Conservation (phyloP, 2,329 filamentous ascomycete species). For the Chrysoporthe puriensis region DNA sequence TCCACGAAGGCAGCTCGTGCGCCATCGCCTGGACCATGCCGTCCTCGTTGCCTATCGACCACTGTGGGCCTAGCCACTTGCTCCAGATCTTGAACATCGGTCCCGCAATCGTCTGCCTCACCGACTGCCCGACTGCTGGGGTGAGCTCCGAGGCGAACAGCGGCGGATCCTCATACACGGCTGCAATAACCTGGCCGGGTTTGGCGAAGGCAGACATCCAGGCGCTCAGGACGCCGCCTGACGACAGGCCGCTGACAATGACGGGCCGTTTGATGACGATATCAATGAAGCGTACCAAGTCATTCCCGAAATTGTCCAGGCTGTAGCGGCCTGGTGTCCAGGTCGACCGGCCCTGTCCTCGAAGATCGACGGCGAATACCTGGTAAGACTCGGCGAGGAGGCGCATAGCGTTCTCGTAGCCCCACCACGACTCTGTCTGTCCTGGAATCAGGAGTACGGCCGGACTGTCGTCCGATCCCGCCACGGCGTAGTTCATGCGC, state of each 20-base stretch:
- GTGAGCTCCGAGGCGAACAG: constrained; percentile 28
- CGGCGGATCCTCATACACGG: constrained; percentile 30
- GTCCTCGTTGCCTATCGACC: constrained; percentile 27
- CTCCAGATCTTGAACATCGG: constrained; percentile 29
- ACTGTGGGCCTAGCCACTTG: constrained; percentile 31
- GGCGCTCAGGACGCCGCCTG: constrained; percentile 29
- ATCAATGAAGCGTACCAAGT: constrained; percentile 30
- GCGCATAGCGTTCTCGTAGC: constrained; percentile 28
- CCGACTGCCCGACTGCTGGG: constrained; percentile 27
- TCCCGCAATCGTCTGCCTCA: constrained; percentile 25
- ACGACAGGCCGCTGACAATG: constrained; percentile 29
- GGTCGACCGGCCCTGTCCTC: constrained; percentile 29
- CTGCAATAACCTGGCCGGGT: constrained; percentile 27
- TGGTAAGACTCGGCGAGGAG: constrained; percentile 29
- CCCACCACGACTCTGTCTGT: constrained; percentile 31
- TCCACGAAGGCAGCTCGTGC: constrained; percentile 27
- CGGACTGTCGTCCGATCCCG: constrained; percentile 19
- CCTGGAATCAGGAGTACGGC: constrained; percentile 30
- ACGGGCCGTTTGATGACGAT: constrained; percentile 28
- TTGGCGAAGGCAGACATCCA: constrained; percentile 31
- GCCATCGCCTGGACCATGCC: constrained; percentile 29
- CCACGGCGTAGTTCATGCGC: constrained; percentile 31
- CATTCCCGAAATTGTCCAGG: constrained; percentile 30
- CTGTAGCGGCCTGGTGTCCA: constrained; percentile 32
- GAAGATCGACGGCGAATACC: constrained; percentile 31